Evolutionary conservation across 2,329 filamentous ascomycete species (phyloP).

Genomic region (Aspergillus ochraceoroseus): DNA sequence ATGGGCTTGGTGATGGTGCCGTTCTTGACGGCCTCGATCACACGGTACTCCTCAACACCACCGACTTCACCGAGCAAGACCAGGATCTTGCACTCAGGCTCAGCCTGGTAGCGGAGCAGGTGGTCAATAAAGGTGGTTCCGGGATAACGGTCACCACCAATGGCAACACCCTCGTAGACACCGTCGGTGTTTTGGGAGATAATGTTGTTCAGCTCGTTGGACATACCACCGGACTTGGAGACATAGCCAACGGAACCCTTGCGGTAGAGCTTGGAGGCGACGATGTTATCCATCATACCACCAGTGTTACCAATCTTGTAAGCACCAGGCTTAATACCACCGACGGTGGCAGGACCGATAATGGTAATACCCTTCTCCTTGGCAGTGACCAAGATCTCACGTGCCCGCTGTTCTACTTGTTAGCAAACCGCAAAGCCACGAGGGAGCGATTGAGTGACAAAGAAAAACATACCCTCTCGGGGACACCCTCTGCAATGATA

Average conservation of each 20-base stretch:
- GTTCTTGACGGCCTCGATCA: slow-evolving; percentile 94
- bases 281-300: slow-evolving; percentile 99
- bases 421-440: slow-evolving; percentile 6
- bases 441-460: background rate
- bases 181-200: slow-evolving; percentile 93
- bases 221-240: slow-evolving; percentile 99
- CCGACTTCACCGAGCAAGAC: slow-evolving; percentile 95
- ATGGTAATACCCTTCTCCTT: slow-evolving; percentile 99
- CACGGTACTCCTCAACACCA: slow-evolving; percentile 99
- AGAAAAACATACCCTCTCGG: slow-evolving; percentile 68
- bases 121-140: slow-evolving; percentile 99
- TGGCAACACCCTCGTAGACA: slow-evolving; percentile 98
- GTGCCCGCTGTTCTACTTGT: slow-evolving; percentile 63
- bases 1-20: slow-evolving; percentile 97
- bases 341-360: slow-evolving; percentile 95
- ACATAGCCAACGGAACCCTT: slow-evolving; percentile 98
- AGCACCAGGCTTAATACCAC: slow-evolving; percentile 97
- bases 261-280: slow-evolving; percentile 99
- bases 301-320: slow-evolving; percentile 99
- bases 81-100: slow-evolving; percentile 96
- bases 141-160: slow-evolving; percentile 97
- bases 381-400: slow-evolving; percentile 94
- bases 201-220: slow-evolving; percentile 99
- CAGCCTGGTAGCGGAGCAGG: slow-evolving; percentile 89
- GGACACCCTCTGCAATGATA: slow-evolving; percentile 98